phyloP scores from a whole-genome alignment of 1,139 yeast species.

The Debaryomyces robertsiae region DNA sequence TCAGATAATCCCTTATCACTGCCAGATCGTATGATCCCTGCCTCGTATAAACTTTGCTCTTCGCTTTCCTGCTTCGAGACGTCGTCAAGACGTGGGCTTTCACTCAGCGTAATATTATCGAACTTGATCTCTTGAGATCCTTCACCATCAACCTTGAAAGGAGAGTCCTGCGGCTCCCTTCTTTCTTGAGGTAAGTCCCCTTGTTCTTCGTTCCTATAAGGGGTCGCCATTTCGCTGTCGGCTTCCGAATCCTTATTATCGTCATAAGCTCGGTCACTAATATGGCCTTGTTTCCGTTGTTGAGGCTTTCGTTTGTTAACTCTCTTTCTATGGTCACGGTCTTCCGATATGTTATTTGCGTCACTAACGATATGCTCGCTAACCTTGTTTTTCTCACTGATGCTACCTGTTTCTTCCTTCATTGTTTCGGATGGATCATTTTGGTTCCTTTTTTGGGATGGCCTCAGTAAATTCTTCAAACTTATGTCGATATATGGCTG shows the following conservation, averaged over 20 bases:
- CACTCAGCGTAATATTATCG: slow-evolving; percentile 1
- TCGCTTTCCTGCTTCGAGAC: slow-evolving; percentile 1
- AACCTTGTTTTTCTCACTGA: not conserved
- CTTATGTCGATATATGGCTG: slow-evolving; percentile 43
- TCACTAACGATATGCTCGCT: not conserved
- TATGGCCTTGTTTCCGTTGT: not conserved
- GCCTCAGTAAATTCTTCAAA: slow-evolving; percentile 23
- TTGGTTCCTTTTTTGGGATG: slow-evolving; percentile 13
- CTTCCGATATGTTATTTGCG: not conserved
- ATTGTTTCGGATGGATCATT: not conserved
- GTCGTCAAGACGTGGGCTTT: slow-evolving; percentile 3
- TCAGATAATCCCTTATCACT: slow-evolving; percentile 11
- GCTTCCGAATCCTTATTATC: slow-evolving; percentile 10
- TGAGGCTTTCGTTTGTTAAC: not conserved
- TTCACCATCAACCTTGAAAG: slow-evolving; percentile 1
- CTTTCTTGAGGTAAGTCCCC: not conserved
- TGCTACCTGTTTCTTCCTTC: not conserved
- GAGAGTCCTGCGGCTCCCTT: not conserved
- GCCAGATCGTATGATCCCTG: slow-evolving; percentile 8
- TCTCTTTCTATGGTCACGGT: not conserved
- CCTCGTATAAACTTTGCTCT: slow-evolving; percentile 4
- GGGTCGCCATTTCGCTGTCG: slow-evolving; percentile 9
- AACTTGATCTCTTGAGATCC: slow-evolving; percentile 10
- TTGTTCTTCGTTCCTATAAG: slow-evolving; percentile 15
- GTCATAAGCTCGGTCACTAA: not conserved